Percentiles rank a stretch among this genome's conserved stretches.
These are phyloP conservation scores for Begonia fuchsioides DNA, from an alignment of 306 rosid genomes.

Conservation along the genomic window DNA sequence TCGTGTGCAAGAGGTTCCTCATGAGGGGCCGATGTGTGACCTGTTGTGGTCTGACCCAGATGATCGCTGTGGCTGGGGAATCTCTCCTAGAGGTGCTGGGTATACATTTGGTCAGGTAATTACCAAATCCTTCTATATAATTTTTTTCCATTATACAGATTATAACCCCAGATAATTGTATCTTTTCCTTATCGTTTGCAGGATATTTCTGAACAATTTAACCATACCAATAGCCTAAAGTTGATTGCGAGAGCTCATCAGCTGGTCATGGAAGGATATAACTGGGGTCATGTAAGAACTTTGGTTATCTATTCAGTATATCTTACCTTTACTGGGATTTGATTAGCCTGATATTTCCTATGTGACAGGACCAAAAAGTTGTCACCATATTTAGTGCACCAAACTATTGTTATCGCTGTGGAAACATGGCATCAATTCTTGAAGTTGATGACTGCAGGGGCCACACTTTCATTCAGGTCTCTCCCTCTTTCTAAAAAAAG, in stretches of 20 bases:
- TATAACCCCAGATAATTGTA: not conserved
- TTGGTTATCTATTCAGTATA: not conserved
- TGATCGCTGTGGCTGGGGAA: constrained; percentile 3
- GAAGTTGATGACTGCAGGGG: constrained; percentile 95
- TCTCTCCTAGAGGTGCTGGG: constrained; percentile 3
- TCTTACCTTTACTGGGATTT: not conserved
- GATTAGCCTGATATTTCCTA: constrained; percentile 2
- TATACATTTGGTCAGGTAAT: constrained; percentile 4
- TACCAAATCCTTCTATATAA: no score
- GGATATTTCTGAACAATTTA: constrained; percentile 95
- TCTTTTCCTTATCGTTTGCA: constrained; percentile 12
- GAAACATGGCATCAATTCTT: constrained; percentile 93
- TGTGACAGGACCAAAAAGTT: constrained; percentile 76
- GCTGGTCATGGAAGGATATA: constrained; percentile 97
- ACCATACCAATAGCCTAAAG: constrained; percentile 82
- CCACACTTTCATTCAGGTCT: constrained; percentile 90
- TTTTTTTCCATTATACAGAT: no score
- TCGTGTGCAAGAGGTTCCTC: constrained; percentile 3
- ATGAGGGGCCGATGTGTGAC: constrained; percentile 4
- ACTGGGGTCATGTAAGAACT: constrained; percentile 76
- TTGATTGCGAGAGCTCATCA: constrained; percentile 97
- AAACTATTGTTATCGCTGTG: constrained; percentile 88
- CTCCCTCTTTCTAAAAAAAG: not conserved
- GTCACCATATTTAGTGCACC: constrained; percentile 95
- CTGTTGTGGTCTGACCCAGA: constrained; percentile 4